Conservation (phyloP, 352 stramenopile species). For the Discostella stelligera region DNA sequence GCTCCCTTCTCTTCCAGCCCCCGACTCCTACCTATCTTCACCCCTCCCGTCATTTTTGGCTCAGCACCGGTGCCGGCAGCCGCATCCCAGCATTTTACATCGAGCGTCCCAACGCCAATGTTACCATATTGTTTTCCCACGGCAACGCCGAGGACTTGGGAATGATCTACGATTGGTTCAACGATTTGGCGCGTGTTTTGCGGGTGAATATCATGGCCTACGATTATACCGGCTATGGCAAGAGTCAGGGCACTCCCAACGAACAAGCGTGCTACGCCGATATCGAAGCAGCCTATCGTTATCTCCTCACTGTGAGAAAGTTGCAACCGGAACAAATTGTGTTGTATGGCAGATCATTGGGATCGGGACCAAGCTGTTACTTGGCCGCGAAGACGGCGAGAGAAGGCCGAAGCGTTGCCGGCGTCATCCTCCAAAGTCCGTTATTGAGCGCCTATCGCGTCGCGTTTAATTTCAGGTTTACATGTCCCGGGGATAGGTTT, state of each 20-base stretch:
- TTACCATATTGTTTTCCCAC: slow-evolving; percentile 96
- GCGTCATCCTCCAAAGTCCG: slow-evolving; percentile 94
- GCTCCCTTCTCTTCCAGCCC: slow-evolving; percentile 82
- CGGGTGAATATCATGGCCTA: slow-evolving; percentile 87
- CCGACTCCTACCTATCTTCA: slow-evolving; percentile 78
- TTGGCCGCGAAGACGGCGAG: slow-evolving; percentile 90
- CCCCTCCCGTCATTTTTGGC: slow-evolving; percentile 89
- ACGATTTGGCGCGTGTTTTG: slow-evolving; percentile 86
- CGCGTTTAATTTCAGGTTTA: slow-evolving; percentile 98
- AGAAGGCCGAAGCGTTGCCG: slow-evolving; percentile 88
- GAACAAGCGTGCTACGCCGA: slow-evolving; percentile 93
- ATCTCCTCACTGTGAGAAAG: slow-evolving; percentile 90
- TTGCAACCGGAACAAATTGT: slow-evolving; percentile 91
- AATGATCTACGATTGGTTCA: slow-evolving; percentile 97
- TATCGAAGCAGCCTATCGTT: slow-evolving; percentile 93
- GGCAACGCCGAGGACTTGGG: slow-evolving; percentile 97
- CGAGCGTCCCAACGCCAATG: slow-evolving; percentile 86
- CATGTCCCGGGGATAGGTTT: slow-evolving; percentile 94
- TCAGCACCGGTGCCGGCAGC: slow-evolving; percentile 87
- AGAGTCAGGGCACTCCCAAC: slow-evolving; percentile 89
- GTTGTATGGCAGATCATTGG: slow-evolving; percentile 85
- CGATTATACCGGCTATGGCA: slow-evolving; percentile 97
- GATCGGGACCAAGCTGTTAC: slow-evolving; percentile 94
- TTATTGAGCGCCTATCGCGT: slow-evolving; percentile 96
- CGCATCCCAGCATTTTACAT: slow-evolving; percentile 95